These are phyloP conservation scores for Poa annua DNA, from an alignment of 176 grass and related monocot species.

Conservation along the genomic window DNA sequence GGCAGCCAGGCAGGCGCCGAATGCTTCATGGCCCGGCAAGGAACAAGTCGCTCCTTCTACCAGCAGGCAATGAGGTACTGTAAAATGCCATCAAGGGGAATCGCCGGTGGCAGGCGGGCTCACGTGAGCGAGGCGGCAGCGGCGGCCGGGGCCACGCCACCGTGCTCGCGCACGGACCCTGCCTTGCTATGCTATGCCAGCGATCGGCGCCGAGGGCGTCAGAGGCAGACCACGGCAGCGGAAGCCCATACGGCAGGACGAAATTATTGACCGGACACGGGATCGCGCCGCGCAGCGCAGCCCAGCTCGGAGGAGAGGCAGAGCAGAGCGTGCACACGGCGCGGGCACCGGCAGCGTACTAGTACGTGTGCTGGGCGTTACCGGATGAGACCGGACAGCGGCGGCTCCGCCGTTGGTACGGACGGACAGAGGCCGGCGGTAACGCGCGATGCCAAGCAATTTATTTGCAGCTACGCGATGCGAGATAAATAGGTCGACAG, in stretches of 20 bases:
- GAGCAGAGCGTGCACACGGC: slow-evolving; percentile 1
- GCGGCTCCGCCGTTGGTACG: neutral
- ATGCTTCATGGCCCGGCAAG: neutral
- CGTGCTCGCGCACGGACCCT: too few species aligned
- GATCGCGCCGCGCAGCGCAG: neutral
- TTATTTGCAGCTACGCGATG: too few species aligned
- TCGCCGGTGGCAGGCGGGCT: neutral
- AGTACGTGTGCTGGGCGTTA: slow-evolving; percentile 14
- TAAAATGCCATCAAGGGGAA: slow-evolving; percentile 26
- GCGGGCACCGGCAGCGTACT: neutral
- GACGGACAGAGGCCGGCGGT: neutral
- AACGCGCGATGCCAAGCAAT: neutral
- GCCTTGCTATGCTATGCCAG: too few species aligned
- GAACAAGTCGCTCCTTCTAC: neutral
- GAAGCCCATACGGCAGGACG: neutral
- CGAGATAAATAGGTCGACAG: too few species aligned
- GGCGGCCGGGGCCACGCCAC: neutral
- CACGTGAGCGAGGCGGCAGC: slow-evolving; percentile 27
- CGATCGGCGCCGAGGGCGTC: slow-evolving; percentile 6
- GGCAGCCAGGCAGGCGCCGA: slow-evolving; percentile 35
- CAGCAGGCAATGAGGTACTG: neutral
- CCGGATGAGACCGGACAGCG: slow-evolving; percentile 21
- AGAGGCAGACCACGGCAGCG: neutral
- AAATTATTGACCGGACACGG: slow-evolving; percentile 10
- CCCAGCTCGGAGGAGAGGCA: too few species aligned